Conservation (phyloP, 192 early-diverging fungal species). For the Entomortierella lignicola region DNA sequence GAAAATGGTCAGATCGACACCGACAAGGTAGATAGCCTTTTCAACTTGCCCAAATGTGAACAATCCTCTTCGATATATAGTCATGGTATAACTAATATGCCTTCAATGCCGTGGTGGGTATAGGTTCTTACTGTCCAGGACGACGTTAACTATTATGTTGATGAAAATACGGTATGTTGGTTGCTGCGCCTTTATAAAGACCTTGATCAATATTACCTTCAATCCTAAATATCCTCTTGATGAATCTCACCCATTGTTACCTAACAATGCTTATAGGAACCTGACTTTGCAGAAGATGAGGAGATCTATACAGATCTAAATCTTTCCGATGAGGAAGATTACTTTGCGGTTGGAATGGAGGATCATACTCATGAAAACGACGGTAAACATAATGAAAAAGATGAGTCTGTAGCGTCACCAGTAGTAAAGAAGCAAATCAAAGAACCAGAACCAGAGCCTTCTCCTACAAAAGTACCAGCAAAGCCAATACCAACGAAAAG, state of each 20-base stretch:
- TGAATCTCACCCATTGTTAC: too few species aligned
- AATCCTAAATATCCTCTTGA: constrained; percentile 51
- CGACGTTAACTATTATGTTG: constrained; percentile 93
- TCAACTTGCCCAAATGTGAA: background rate
- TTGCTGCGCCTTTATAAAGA: too few species aligned
- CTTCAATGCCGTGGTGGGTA: background rate
- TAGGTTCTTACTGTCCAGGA: constrained; percentile 87
- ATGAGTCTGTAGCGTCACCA: background rate
- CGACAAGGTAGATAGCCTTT: constrained; percentile 71
- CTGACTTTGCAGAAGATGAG: constrained; percentile 94
- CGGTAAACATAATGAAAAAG: constrained; percentile 12
- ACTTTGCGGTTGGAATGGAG: constrained; percentile 81
- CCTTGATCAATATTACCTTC: background rate
- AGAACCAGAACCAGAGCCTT: constrained; percentile 58
- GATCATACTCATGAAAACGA: constrained; percentile 59
- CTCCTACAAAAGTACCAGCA: constrained; percentile 15
- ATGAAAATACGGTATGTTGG: constrained; percentile 77
- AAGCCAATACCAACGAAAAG: constrained; percentile 49
- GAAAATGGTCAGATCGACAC: constrained; percentile 91
- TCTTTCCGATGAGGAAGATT: constrained; percentile 89
- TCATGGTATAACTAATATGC: background rate
- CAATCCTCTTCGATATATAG: too few species aligned
- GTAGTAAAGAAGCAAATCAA: constrained; percentile 47
- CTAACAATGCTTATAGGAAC: constrained; percentile 59
- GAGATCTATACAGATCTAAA: constrained; percentile 93